phyloP scores from a whole-genome alignment of 163 green algal genomes.

The Smithsoniella earleae region DNA sequence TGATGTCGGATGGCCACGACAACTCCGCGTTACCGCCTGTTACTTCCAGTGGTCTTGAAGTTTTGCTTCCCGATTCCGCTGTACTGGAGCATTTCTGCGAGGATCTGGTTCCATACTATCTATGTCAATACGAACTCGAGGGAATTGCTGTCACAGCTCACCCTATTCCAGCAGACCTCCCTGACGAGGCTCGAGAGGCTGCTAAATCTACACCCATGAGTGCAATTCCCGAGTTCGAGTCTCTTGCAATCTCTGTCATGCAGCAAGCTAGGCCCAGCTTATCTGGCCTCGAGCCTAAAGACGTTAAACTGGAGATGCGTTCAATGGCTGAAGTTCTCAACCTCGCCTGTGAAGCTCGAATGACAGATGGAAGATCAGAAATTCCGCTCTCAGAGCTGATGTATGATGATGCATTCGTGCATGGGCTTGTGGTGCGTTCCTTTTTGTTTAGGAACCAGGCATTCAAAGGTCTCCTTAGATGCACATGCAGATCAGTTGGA shows the following conservation, averaged over 20 bases:
- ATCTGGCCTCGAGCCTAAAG: not conserved
- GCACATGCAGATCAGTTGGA: too few relatives aligned
- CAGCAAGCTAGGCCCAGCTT: conserved; percentile 11
- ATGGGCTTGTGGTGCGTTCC: conserved; percentile 14
- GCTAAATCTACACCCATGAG: conserved; percentile 9
- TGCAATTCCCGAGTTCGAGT: conserved; percentile 25
- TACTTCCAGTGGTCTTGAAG: not conserved
- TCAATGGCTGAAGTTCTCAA: conserved; percentile 28
- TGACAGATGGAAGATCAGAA: conserved; percentile 25
- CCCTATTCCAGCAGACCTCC: conserved; percentile 16
- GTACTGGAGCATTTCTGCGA: conserved; percentile 5
- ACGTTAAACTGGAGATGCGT: conserved; percentile 26
- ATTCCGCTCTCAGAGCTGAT: conserved; percentile 24
- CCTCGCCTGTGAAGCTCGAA: conserved; percentile 20
- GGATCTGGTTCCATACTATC: conserved; percentile 19
- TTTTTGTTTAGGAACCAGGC: too few relatives aligned
- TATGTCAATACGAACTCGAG: conserved; percentile 22
- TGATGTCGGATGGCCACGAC: too few relatives aligned
- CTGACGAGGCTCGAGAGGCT: not conserved
- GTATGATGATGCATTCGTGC: conserved; percentile 31
- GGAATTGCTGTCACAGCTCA: conserved; percentile 29
- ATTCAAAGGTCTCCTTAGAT: too few relatives aligned
- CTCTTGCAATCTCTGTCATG: conserved; percentile 22
- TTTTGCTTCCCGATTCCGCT: conserved; percentile 1
- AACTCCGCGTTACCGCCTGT: too few relatives aligned